Base-by-base conservation (phyloP, 768 basidiomycete species). In the Russula foetens region DNA sequence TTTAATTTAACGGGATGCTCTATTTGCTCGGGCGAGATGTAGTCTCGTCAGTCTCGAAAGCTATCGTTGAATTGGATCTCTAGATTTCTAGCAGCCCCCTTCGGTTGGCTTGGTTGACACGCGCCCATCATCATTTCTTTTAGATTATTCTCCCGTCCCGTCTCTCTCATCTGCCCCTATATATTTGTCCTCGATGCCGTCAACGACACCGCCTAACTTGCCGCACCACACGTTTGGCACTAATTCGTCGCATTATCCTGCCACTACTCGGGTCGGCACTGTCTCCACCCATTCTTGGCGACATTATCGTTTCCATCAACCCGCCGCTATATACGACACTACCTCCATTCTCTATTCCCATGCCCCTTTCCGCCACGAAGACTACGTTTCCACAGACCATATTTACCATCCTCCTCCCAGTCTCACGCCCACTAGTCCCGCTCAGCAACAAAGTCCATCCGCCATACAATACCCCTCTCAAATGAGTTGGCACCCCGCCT, bases 261-360 rank as follows among this genome's bases (percentile, higher is more conserved):
- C 38, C 31, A 41, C 9, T 11, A 9, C 38, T 33, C 43, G 9
- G 23, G 41, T 44, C 17, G 41, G 41, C 1, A 8, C 41, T 15
- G n/a, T 54, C 38, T 26, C 60, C n/a, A 28, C 21, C 17, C 50
- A 47, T 17, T 31, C 50, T n/a, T 29, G 33, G 55, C 43, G 50
- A 31, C 49, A 24, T 39, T 43, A 29, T n/a, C 56, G 43, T 52
- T 38, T 56, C 60, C 49, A 62, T 58, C 56, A 58, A 29, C 61
- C 56, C 44, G 61, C 56, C 15, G 33, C 51, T 53, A 58, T 62
- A 53, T 58, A 58, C 61, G 29, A 62, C 23, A 23, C 56, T 11
- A 12, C 38, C 23, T 41, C 35, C 15, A n/a, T 4, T 23, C 23
- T 43, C 28, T 14, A 48, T 33, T 35, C 53, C 47, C 45, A 31